Percentiles rank a stretch among this genome's conserved stretches.
Conservation (phyloP, 2,329 filamentous ascomycete genomes). For the Capronia epimyces region DNA sequence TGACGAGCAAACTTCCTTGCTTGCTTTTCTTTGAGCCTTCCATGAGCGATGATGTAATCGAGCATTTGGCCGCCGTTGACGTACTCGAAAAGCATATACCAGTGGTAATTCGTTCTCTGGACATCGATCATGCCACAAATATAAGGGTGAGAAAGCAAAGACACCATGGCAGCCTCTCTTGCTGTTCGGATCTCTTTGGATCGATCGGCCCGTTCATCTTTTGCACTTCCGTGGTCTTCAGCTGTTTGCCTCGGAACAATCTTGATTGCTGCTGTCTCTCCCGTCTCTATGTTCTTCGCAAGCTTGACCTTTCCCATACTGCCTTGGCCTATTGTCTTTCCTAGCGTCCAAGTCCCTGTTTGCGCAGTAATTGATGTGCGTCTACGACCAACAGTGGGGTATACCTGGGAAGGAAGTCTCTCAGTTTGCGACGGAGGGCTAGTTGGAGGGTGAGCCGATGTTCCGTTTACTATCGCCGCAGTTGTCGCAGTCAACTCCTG, state of each 20-base stretch:
- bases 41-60: conserved; percentile 98
- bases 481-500: conserved; percentile 45
- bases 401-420: conserved; percentile 42
- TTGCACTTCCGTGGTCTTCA: conserved; percentile 69
- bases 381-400: conserved; percentile 44
- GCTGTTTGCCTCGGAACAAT: conserved; percentile 88
- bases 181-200: conserved; percentile 95
- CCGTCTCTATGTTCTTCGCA: conserved; percentile 80
- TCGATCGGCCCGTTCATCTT: conserved; percentile 83
- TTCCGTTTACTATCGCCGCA: conserved; percentile 50
- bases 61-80: conserved; percentile 99
- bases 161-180: conserved; percentile 92
- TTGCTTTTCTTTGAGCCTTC: conserved; percentile 95
- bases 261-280: conserved; percentile 95
- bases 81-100: conserved; percentile 99
- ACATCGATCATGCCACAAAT: conserved; percentile 95
- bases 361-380: conserved; percentile 82
- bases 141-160: conserved; percentile 86
- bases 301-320: conserved; percentile 99
- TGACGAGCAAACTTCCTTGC: conserved; percentile 95
- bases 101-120: conserved; percentile 92
- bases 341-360: conserved; percentile 88
- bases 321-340: conserved; percentile 93
- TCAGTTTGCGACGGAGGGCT: conserved; percentile 44
- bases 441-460: conserved; percentile 45